These are phyloP conservation scores for Sordariomycetes sp. DNA, from an alignment of 2,329 filamentous ascomycete species.

Conservation along the genomic window DNA sequence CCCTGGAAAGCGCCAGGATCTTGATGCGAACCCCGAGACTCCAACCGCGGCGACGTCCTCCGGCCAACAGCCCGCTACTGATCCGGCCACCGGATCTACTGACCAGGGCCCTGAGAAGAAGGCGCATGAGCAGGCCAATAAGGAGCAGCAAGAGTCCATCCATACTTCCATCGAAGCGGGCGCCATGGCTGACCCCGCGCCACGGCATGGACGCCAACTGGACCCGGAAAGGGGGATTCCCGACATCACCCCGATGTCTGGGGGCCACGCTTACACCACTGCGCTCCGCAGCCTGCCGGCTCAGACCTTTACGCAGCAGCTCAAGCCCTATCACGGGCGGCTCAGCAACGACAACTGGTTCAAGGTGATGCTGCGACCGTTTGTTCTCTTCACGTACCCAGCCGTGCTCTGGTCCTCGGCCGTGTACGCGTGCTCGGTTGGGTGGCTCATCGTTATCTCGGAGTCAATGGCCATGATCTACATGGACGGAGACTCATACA, in stretches of 20 bases:
- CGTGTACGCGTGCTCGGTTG: slow-evolving; percentile 77
- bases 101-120: background rate
- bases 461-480: slow-evolving; percentile 78
- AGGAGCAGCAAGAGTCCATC: background rate
- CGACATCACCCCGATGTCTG: background rate
- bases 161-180: background rate
- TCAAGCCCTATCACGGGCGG: slow-evolving; percentile 66
- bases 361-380: slow-evolving; percentile 63
- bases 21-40: background rate
- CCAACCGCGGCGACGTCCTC: background rate
- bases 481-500: slow-evolving; percentile 53
- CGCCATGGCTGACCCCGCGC: background rate
- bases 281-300: slow-evolving; percentile 52
- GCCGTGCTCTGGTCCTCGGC: slow-evolving; percentile 78
- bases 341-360: slow-evolving; percentile 69
- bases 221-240: background rate
- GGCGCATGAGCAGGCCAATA: background rate
- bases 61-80: background rate
- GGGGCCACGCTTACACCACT: slow-evolving; percentile 51
- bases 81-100: no score
- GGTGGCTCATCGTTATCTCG: slow-evolving; percentile 91
- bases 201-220: background rate
- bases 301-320: slow-evolving; percentile 59
- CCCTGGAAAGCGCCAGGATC: background rate
- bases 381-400: slow-evolving; percentile 79